phyloP scores from a whole-genome alignment of 495 filamentous ascomycete genomes.

The Penicillium angulare region DNA sequence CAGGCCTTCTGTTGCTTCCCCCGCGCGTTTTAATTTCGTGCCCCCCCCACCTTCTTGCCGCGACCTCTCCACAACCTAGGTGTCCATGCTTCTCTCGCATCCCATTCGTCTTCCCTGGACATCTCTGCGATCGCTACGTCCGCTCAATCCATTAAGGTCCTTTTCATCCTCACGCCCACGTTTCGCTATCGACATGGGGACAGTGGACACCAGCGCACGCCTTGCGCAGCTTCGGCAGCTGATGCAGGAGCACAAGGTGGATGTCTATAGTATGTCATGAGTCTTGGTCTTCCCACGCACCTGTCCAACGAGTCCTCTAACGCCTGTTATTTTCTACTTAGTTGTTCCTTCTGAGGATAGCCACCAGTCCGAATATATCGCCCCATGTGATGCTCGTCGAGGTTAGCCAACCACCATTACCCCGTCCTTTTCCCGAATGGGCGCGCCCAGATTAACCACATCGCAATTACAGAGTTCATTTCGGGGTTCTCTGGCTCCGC shows the following conservation, averaged over 20 bases:
- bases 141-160: slow-evolving; percentile 28
- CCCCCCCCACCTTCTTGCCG: not conserved
- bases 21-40: not conserved
- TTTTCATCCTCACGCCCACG: slow-evolving; percentile 39
- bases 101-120: slow-evolving; percentile 36
- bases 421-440: not conserved
- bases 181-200: slow-evolving; percentile 68
- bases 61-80: not conserved
- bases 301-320: too few relatives aligned
- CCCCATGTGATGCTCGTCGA: slow-evolving; percentile 86
- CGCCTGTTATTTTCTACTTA: too few relatives aligned
- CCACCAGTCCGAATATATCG: slow-evolving; percentile 98
- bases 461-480: slow-evolving; percentile 64
- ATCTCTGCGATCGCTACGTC: slow-evolving; percentile 34
- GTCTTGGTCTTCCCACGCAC: not conserved
- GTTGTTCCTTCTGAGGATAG: slow-evolving; percentile 97
- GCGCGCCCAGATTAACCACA: not conserved
- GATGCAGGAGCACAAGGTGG: slow-evolving; percentile 85
- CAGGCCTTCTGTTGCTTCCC: not conserved
- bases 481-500: slow-evolving; percentile 95
- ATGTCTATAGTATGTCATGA: slow-evolving; percentile 84
- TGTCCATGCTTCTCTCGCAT: slow-evolving; percentile 44
- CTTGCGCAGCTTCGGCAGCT: slow-evolving; percentile 74
- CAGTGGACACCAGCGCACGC: slow-evolving; percentile 76
- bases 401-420: slow-evolving; percentile 43